Percentiles rank a stretch among this genome's conserved stretches.
Evolutionary conservation across 352 stramenopile genomes (phyloP).

Genomic region (Phytopythium cucurbitacearum): DNA sequence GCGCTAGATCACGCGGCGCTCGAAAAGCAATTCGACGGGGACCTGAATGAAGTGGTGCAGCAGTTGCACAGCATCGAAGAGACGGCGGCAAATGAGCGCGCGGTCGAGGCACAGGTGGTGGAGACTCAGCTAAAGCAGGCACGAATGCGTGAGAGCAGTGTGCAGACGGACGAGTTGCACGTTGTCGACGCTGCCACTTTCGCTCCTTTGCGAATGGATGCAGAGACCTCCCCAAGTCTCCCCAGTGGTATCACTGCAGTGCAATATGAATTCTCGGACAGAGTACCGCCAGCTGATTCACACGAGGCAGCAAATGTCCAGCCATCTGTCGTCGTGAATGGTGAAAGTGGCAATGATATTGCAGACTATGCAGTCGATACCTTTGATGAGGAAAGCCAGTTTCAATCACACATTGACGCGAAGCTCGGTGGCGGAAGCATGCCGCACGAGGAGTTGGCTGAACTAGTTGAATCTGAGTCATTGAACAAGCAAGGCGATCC

Average conservation of each 20-base stretch:
- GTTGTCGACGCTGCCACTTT: constrained; percentile 34
- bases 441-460: too few species aligned
- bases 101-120: constrained; percentile 2
- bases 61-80: constrained; percentile 35
- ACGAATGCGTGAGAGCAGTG: constrained; percentile 32
- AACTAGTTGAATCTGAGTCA: too few species aligned
- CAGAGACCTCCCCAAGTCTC: constrained; percentile 17
- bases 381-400: constrained; percentile 33
- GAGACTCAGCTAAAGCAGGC: constrained; percentile 24
- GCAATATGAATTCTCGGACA: constrained; percentile 17
- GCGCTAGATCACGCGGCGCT: constrained; percentile 39
- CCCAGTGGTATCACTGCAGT: constrained; percentile 20
- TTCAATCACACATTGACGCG: neutral
- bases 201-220: constrained; percentile 32
- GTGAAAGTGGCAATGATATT: constrained; percentile 7
- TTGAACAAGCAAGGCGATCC: neutral
- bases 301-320: neutral
- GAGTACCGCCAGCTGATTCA: neutral
- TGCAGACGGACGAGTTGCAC: constrained; percentile 39
- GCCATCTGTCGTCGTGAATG: too few species aligned
- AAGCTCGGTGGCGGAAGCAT: too few species aligned
- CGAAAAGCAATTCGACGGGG: constrained; percentile 45
- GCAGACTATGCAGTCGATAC: constrained; percentile 31
- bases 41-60: constrained; percentile 34
- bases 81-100: constrained; percentile 20